phyloP scores from a whole-genome alignment of 805 yeast species.

The Suhomyces pyralidae region DNA sequence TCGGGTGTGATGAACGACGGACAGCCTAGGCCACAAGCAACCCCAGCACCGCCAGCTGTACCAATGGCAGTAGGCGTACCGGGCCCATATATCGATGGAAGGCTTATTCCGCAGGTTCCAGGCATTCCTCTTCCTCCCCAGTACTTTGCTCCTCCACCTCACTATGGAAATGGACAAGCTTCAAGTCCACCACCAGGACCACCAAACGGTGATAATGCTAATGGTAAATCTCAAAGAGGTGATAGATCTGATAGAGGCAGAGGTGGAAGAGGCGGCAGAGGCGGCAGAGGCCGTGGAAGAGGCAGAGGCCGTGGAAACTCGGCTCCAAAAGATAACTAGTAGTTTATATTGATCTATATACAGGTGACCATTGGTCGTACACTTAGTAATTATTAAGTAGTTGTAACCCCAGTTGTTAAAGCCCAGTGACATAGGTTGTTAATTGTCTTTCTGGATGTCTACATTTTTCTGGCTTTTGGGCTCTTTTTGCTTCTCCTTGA shows the following conservation, averaged over 20 bases:
- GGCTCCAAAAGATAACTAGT: neutral
- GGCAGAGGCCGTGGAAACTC: neutral
- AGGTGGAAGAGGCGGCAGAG: conserved; percentile 8
- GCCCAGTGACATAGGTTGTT: no score
- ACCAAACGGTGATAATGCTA: neutral
- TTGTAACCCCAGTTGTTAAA: neutral
- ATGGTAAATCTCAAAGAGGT: conserved; percentile 6
- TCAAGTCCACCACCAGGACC: conserved; percentile 1
- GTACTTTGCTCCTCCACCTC: conserved; percentile 20
- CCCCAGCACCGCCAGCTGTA: neutral
- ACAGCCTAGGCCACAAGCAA: conserved; percentile 9
- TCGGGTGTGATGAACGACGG: conserved; percentile 43
- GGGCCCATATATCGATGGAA: neutral
- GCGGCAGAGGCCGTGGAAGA: conserved; percentile 1
- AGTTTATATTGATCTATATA: neutral
- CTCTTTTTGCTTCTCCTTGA: neutral
- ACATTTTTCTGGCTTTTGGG: neutral
- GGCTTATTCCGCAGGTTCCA: conserved; percentile 28
- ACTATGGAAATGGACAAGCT: conserved; percentile 13
- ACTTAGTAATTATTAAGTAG: neutral
- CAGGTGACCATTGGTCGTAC: neutral
- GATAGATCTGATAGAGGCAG: conserved; percentile 8
- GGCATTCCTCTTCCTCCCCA: conserved; percentile 33
- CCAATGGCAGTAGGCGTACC: conserved; percentile 5
- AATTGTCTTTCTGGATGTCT: no score